phyloP scores from a whole-genome alignment of 2,329 filamentous ascomycete species.

The Cercospora brassicicola region DNA sequence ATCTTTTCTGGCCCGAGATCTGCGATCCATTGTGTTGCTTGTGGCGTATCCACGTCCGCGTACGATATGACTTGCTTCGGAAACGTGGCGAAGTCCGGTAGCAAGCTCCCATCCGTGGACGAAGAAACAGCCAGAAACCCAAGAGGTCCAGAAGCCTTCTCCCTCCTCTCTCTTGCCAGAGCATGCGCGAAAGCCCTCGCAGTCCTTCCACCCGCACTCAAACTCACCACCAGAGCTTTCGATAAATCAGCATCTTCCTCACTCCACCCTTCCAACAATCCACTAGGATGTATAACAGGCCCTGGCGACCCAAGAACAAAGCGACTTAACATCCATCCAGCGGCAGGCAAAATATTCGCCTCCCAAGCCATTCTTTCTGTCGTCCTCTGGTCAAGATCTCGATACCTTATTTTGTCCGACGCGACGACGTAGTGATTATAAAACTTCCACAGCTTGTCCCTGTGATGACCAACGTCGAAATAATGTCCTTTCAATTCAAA shows the following conservation, averaged over 20 bases:
- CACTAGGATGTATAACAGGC: constrained; percentile 18
- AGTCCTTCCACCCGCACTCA: constrained; percentile 24
- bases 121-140: constrained; percentile 23
- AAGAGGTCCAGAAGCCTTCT: neutral
- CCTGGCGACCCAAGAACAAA: constrained; percentile 11
- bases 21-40: constrained; percentile 4
- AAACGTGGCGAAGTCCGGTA: neutral
- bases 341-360: constrained; percentile 17
- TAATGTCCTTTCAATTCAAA: constrained; percentile 36
- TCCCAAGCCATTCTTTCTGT: constrained; percentile 13
- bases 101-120: neutral
- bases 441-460: constrained; percentile 43
- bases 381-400: neutral
- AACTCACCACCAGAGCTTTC: constrained; percentile 16
- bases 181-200: constrained; percentile 23
- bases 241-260: constrained; percentile 20
- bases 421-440: constrained; percentile 48
- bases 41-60: neutral
- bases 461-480: constrained; percentile 43
- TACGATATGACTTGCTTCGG: constrained; percentile 16
- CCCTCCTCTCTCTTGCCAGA: neutral
- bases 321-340: constrained; percentile 19
- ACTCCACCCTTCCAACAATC: neutral
- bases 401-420: neutral
- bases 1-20: constrained; percentile 11